Conservation (phyloP, 352 stramenopile genomes). For the Globisporangium spiculum region DNA sequence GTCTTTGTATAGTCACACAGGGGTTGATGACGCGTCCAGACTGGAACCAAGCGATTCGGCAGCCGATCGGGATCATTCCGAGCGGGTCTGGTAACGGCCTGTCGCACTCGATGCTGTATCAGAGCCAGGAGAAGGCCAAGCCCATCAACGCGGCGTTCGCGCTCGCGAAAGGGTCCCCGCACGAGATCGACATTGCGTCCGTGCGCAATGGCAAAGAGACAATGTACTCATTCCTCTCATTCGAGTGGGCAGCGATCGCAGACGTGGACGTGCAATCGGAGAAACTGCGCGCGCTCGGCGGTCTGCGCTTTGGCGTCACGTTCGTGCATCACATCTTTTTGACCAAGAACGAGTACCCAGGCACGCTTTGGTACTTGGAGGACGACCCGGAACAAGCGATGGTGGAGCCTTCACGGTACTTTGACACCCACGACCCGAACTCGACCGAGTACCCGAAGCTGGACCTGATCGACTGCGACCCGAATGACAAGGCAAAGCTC, state of each 20-base stretch:
- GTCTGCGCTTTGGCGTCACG: slow-evolving; percentile 60
- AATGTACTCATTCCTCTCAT: slow-evolving; percentile 77
- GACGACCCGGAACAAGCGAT: slow-evolving; percentile 20
- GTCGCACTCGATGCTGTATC: slow-evolving; percentile 55
- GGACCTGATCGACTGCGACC: slow-evolving; percentile 35
- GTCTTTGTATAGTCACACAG: slow-evolving; percentile 47
- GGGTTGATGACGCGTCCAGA: slow-evolving; percentile 68
- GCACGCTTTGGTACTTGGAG: slow-evolving; percentile 62
- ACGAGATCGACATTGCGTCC: slow-evolving; percentile 67
- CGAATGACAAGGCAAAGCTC: slow-evolving; percentile 5
- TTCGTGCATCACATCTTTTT: slow-evolving; percentile 61
- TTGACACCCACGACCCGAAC: slow-evolving; percentile 32
- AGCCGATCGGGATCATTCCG: slow-evolving; percentile 62
- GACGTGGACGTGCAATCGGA: slow-evolving; percentile 83
- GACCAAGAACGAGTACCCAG: slow-evolving; percentile 45
- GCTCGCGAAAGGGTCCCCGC: slow-evolving; percentile 59
- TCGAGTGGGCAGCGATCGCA: slow-evolving; percentile 82
- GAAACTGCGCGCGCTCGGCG: slow-evolving; percentile 59
- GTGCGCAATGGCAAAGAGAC: slow-evolving; percentile 53
- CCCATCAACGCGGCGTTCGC: slow-evolving; percentile 56
- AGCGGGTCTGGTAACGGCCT: slow-evolving; percentile 69
- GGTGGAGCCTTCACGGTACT: slow-evolving; percentile 30
- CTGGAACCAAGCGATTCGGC: slow-evolving; percentile 67
- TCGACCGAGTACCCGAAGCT: slow-evolving; percentile 32
- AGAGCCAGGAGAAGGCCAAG: slow-evolving; percentile 40